These are phyloP conservation scores for Leishmania turanica DNA, from an alignment of 208 protist genomes.

Conservation along the genomic window DNA sequence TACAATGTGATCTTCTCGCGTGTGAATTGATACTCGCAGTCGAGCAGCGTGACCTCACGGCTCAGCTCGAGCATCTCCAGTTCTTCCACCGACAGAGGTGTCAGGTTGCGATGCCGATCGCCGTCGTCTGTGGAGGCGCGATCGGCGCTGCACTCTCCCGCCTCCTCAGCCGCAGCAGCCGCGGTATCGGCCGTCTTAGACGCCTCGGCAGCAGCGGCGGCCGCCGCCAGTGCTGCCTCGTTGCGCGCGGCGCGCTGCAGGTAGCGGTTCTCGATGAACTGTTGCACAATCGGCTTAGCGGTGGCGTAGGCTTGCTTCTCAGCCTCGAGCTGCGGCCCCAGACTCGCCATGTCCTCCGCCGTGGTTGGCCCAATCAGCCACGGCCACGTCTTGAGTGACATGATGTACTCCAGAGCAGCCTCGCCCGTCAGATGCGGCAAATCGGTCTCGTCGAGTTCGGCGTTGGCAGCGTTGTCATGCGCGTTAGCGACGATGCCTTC, in stretches of 20 bases:
- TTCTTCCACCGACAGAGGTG: conserved; percentile 18
- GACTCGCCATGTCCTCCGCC: conserved; percentile 25
- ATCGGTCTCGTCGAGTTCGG: conserved; percentile 1
- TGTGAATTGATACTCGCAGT: conserved; percentile 73
- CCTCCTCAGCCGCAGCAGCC: neutral
- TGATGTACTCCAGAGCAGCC: conserved; percentile 25
- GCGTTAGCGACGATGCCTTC: neutral
- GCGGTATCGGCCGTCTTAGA: neutral
- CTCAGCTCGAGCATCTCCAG: conserved; percentile 32
- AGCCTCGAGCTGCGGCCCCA: conserved; percentile 25
- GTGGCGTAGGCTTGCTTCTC: conserved; percentile 34
- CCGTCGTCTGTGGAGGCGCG: conserved; percentile 15
- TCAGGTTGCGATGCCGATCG: conserved; percentile 14
- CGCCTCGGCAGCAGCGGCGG: conserved; percentile 1
- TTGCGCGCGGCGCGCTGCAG: conserved; percentile 31
- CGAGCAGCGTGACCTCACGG: conserved; percentile 41
- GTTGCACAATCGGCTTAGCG: conserved; percentile 39
- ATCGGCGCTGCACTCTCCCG: conserved; percentile 2
- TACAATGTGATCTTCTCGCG: conserved; percentile 76
- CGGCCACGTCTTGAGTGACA: conserved; percentile 41
- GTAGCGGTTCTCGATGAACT: conserved; percentile 42
- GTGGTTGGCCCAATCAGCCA: conserved; percentile 43
- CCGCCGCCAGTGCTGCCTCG: conserved; percentile 11
- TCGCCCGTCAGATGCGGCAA: conserved; percentile 23
- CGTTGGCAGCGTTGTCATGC: conserved; percentile 1